phyloP scores from a whole-genome alignment of 2,329 filamentous ascomycete species.

The Tolypocladium paradoxum region DNA sequence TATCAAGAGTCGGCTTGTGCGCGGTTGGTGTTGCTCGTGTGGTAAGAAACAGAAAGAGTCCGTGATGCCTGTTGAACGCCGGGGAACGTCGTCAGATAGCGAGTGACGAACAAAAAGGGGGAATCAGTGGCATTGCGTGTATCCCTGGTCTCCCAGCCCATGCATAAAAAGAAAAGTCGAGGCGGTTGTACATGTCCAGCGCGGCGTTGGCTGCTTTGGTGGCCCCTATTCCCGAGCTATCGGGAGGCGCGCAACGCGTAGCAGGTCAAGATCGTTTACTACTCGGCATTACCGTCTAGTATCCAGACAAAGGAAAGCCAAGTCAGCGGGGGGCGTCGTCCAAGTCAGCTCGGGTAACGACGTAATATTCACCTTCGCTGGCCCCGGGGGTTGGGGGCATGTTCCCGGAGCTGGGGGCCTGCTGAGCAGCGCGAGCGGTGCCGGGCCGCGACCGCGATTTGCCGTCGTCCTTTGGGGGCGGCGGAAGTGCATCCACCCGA shows the following conservation, averaged over 20 bases:
- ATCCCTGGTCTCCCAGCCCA: constrained; percentile 4
- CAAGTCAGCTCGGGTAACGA: constrained; percentile 20
- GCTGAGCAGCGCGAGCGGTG: constrained; percentile 39
- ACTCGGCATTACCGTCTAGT: constrained; percentile 27
- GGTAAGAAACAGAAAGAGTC: neutral
- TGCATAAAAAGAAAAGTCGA: constrained; percentile 2
- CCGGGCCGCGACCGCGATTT: constrained; percentile 41
- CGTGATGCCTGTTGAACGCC: constrained; percentile 7
- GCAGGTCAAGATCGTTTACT: constrained; percentile 7
- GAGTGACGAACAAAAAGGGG: neutral
- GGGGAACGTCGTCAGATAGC: constrained; percentile 3
- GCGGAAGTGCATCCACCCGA: constrained; percentile 4
- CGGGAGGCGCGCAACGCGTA: neutral
- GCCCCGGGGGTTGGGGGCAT: constrained; percentile 50
- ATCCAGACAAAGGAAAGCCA: constrained; percentile 10
- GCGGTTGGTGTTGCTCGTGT: neutral
- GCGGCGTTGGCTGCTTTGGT: neutral
- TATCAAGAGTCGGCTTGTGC: neutral
- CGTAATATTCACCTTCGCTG: constrained; percentile 51
- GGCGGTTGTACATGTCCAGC: neutral
- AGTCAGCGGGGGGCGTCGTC: constrained; percentile 20
- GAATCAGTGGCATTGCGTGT: constrained; percentile 1
- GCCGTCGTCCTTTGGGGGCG: constrained; percentile 15
- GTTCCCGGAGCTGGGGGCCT: constrained; percentile 41
- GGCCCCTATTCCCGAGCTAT: neutral